phyloP scores from a whole-genome alignment of 441 rosid species.

The Erysimum cheiri region DNA sequence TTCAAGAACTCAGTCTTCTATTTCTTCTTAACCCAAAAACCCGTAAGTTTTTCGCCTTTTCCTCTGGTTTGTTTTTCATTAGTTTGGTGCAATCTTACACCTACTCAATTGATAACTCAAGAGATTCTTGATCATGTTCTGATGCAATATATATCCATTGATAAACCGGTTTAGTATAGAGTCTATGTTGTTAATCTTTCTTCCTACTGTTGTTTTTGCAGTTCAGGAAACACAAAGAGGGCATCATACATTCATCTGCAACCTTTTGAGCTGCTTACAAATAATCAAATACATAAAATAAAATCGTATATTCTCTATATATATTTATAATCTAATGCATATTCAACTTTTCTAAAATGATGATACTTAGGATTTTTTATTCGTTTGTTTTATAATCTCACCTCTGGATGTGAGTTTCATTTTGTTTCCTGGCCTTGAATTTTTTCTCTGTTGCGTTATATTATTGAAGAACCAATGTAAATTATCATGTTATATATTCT shows the following conservation, averaged over 20 bases:
- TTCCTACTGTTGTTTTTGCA: constrained; percentile 27
- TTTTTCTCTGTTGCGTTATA: constrained; percentile 40
- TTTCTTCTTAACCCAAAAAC: constrained; percentile 37
- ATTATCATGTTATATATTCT: constrained; percentile 54
- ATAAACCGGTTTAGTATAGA: neutral
- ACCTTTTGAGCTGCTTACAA: constrained; percentile 29
- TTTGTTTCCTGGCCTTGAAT: constrained; percentile 6
- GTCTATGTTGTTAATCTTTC: constrained; percentile 5
- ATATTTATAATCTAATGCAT: neutral
- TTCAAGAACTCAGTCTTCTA: constrained; percentile 29
- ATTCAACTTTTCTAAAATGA: constrained; percentile 3
- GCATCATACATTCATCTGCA: constrained; percentile 16
- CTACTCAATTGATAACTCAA: neutral
- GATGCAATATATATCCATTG: constrained; percentile 20
- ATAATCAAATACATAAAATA: constrained; percentile 13
- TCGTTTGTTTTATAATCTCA: constrained; percentile 32
- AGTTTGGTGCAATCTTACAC: constrained; percentile 7
- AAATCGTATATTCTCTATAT: neutral
- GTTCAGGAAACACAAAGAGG: constrained; percentile 35
- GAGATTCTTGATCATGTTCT: neutral
- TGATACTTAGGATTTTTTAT: constrained; percentile 25
- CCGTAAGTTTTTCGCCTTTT: constrained; percentile 27
- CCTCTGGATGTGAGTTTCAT: constrained; percentile 48
- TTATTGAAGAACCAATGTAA: constrained; percentile 49
- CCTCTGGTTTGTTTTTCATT: neutral